Evolutionary conservation across 345 rosid genomes (phyloP).

Genomic region (Kandelia obovata): DNA sequence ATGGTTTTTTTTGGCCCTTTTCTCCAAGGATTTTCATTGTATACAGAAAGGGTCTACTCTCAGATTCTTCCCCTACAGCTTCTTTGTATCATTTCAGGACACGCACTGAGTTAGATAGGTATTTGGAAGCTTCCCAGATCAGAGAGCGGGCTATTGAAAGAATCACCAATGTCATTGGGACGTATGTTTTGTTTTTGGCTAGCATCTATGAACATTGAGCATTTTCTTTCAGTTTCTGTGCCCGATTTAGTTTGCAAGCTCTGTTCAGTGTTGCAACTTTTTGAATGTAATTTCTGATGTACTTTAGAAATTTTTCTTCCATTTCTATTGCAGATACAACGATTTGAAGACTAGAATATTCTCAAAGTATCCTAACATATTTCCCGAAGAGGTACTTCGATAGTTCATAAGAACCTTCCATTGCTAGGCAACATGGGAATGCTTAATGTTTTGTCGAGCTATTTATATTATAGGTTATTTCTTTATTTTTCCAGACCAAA

Average conservation of each 20-base stretch:
- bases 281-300: slow-evolving; percentile 6
- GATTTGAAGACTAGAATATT: slow-evolving; percentile 78
- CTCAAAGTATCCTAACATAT: slow-evolving; percentile 77
- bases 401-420: background rate
- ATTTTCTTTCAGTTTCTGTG: slow-evolving; percentile 6
- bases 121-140: slow-evolving; percentile 91
- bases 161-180: slow-evolving; percentile 77
- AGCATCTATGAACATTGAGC: background rate
- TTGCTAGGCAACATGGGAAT: background rate
- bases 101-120: slow-evolving; percentile 84
- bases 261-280: background rate
- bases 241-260: background rate
- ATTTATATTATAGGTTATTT: too few species aligned
- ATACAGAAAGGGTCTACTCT: slow-evolving; percentile 44
- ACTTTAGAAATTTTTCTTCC: background rate
- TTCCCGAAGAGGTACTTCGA: slow-evolving; percentile 76
- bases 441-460: too few species aligned
- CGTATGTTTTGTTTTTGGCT: slow-evolving; percentile 43
- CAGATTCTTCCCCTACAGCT: slow-evolving; percentile 51
- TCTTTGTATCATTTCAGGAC: slow-evolving; percentile 71
- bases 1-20: background rate
- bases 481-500: background rate
- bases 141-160: slow-evolving; percentile 91
- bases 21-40: slow-evolving; percentile 8
- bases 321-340: slow-evolving; percentile 51